Percentiles rank a stretch among this genome's conserved stretches.
These are phyloP conservation scores for Pyrrhoderma lamaoense DNA, from an alignment of 1,284 basidiomycete species.

Conservation along the genomic window DNA sequence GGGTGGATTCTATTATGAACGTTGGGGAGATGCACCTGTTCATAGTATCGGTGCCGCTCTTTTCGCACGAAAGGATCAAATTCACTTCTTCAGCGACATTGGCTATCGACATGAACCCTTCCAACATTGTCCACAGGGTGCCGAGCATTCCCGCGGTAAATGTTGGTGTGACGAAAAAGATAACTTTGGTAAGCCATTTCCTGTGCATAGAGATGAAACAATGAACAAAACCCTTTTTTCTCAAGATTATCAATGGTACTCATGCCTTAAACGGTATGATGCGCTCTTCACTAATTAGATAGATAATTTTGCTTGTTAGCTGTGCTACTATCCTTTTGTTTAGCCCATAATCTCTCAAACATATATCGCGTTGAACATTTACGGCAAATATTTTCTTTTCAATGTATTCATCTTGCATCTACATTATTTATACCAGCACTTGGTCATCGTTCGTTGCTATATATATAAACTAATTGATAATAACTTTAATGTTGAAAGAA, in stretches of 20 bases:
- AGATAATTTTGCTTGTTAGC: neutral
- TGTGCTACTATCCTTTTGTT: neutral
- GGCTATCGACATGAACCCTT: constrained; percentile 75
- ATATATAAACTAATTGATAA: neutral
- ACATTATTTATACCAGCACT: constrained; percentile 3
- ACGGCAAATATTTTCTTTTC: no score
- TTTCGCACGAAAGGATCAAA: constrained; percentile 73
- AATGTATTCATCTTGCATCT: neutral
- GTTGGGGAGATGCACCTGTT: constrained; percentile 90
- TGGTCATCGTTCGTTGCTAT: neutral
- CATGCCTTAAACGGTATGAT: constrained; percentile 68
- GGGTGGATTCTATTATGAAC: constrained; percentile 93
- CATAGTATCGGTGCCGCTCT: constrained; percentile 83
- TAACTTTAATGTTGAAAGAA: neutral
- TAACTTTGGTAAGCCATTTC: constrained; percentile 48
- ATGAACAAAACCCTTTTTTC: no score
- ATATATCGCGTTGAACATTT: neutral
- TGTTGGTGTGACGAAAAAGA: constrained; percentile 60
- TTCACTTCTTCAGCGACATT: constrained; percentile 69
- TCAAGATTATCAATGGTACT: constrained; percentile 74
- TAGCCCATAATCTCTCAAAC: neutral
- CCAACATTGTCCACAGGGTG: constrained; percentile 68
- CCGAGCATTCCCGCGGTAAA: constrained; percentile 49
- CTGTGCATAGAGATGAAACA: no score
- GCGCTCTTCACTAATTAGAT: constrained; percentile 39